Percentiles rank a stretch among this genome's conserved stretches.
Conservation (phyloP, 2,329 filamentous ascomycete genomes). For the Colletotrichum lentis region DNA sequence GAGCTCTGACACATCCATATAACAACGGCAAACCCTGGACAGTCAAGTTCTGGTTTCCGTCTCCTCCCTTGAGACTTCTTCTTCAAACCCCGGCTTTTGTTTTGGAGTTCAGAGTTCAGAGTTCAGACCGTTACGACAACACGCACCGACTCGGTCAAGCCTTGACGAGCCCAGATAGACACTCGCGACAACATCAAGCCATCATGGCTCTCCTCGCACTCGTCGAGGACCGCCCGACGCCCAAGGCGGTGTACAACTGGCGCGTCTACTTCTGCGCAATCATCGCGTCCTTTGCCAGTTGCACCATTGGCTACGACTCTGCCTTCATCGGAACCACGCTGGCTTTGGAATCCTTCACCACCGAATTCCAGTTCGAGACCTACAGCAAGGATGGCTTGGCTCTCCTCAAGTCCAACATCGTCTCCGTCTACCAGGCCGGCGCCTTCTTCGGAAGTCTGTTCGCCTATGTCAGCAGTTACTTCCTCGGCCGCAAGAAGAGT, state of each 20-base stretch:
- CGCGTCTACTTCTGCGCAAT: slow-evolving; percentile 64
- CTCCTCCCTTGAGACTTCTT: slow-evolving; percentile 17
- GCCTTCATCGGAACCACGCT: slow-evolving; percentile 83
- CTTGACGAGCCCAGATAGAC: slow-evolving; percentile 6
- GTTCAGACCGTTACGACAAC: slow-evolving; percentile 23
- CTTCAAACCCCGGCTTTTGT: slow-evolving; percentile 12
- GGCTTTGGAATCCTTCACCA: slow-evolving; percentile 71
- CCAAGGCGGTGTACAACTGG: slow-evolving; percentile 67
- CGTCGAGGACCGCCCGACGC: slow-evolving; percentile 66
- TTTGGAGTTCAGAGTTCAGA: slow-evolving; percentile 24
- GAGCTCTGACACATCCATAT: slow-evolving; percentile 22
- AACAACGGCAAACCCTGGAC: slow-evolving; percentile 34
- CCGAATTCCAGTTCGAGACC: slow-evolving; percentile 70
- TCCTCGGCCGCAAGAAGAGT: slow-evolving; percentile 71
- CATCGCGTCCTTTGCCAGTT: slow-evolving; percentile 64
- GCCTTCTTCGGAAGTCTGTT: slow-evolving; percentile 82
- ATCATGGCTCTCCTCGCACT: slow-evolving; percentile 59
- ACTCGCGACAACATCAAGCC: slow-evolving; percentile 3
- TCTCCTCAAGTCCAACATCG: slow-evolving; percentile 76
- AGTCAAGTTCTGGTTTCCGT: not conserved
- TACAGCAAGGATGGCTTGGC: slow-evolving; percentile 60
- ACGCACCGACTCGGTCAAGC: slow-evolving; percentile 15
- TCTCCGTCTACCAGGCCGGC: slow-evolving; percentile 82
- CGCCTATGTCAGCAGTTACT: slow-evolving; percentile 72
- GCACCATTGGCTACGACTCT: slow-evolving; percentile 70